Percentiles rank a stretch among this genome's conserved stretches.
Conservation (phyloP, 23 red algal genomes). For the Gracilaria caudata region DNA sequence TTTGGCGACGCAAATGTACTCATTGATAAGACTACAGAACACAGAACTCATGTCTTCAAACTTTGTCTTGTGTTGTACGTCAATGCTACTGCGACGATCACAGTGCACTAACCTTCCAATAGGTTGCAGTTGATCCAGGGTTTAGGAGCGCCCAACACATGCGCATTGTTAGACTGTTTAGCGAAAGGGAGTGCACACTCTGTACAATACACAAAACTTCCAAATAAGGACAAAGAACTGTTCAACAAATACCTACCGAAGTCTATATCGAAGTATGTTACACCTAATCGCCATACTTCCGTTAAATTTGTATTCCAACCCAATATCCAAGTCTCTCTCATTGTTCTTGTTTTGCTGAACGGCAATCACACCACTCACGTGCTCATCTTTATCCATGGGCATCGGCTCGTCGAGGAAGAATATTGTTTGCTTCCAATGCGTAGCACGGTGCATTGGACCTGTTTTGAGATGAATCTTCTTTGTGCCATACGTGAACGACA, state of each 20-base stretch:
- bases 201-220: neutral
- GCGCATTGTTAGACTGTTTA: neutral
- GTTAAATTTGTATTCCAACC: conserved; percentile 68
- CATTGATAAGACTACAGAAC: too few species aligned
- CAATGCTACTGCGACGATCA: too few species aligned
- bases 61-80: too few species aligned
- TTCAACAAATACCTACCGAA: conserved; percentile 26
- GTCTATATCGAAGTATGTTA: conserved; percentile 51
- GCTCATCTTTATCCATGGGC: conserved; percentile 65
- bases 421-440: conserved; percentile 95
- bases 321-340: conserved; percentile 84
- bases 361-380: conserved; percentile 72
- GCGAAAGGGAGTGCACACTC: neutral
- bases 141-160: too few species aligned
- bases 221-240: conserved; percentile 21
- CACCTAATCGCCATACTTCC: conserved; percentile 45
- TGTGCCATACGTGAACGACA: conserved; percentile 70
- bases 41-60: too few species aligned
- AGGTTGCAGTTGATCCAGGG: too few species aligned
- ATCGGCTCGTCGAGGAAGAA: conserved; percentile 80
- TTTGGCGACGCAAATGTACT: too few species aligned
- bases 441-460: conserved; percentile 48
- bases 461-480: conserved; percentile 68
- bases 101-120: too few species aligned
- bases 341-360: conserved; percentile 80